Base-by-base conservation (phyloP, 164 flowering plant genomes). In the Berberis thunbergii region DNA sequence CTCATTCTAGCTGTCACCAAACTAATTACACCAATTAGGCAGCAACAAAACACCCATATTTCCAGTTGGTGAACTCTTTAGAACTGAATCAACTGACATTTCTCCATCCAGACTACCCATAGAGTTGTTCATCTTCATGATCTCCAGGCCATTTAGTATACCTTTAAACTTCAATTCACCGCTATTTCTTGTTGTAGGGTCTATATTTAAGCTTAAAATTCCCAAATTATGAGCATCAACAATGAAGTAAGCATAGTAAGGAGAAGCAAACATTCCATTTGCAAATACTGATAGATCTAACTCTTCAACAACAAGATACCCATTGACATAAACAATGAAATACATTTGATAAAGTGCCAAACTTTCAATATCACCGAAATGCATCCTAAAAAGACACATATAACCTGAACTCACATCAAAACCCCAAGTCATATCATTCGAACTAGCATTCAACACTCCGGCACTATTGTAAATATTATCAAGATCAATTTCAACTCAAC, bases 321-420 rank as follows among this genome's bases (percentile, higher is more conserved):
- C 94, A 68, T 90, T 86, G 38, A 93, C 75, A 67, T 88, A 88
- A 2, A 88, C 91, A 78, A 90, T 84, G 72, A 90, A 87, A 61
- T 69, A 80, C 10, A 93, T 68, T 77, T 81, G 50, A 44, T 79
- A 76, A 9, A 77, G 72, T 0, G 86, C 71, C 40, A 75, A 56
- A 66, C 98, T 93, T 6, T 83, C 88, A 63, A 90, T 90, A 69
- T 93, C 98, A 68, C 97, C 88, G 63, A 90, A 90, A 72, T 93
- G 98, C 75, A 82, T 49, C 68, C 98, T 69, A 54, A 88, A 80
- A 57, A 93, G 86, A 69, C 88, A 86, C 66, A 64, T 72, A 42
- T 74, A 81, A 4, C 86, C 93, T 42, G 64, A 72, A 9, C 52
- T 62, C 65, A 87, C 88, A 0, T 85, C 82, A 58, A 94, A 91